A percentile compares a stretch with the other conserved stretches of the same genome.
phyloP scores from a whole-genome alignment of 768 basidiomycete genomes.

The Russula olivacea region DNA sequence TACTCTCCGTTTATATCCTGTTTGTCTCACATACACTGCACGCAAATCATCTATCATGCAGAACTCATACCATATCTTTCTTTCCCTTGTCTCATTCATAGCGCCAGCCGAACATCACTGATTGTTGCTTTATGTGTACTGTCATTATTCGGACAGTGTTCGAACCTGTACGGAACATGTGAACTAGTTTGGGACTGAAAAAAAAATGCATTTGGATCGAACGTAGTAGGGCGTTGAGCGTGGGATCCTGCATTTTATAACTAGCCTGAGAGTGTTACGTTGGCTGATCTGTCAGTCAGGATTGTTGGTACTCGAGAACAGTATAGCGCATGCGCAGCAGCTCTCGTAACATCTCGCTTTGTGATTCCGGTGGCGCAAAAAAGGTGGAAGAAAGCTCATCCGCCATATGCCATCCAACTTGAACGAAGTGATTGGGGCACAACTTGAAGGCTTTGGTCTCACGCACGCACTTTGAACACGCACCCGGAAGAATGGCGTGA shows the following conservation, averaged over 20 bases:
- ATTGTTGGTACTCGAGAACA: too few species aligned
- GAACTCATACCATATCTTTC: conserved; percentile 7
- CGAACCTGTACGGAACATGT: conserved; percentile 17
- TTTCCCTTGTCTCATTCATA: conserved; percentile 9
- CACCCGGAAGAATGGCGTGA: too few species aligned
- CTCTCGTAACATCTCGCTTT: background rate
- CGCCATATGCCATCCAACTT: too few species aligned
- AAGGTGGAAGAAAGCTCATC: background rate
- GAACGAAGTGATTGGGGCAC: too few species aligned
- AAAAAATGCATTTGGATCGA: background rate
- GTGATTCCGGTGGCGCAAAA: background rate
- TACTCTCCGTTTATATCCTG: background rate
- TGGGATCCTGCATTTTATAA: background rate
- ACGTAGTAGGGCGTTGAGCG: background rate
- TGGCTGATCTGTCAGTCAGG: background rate
- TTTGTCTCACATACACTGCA: conserved; percentile 6
- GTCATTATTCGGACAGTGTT: conserved; percentile 21
- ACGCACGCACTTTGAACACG: too few species aligned
- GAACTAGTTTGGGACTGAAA: conserved; percentile 4
- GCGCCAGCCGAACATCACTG: conserved; percentile 1
- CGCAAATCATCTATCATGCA: conserved; percentile 12
- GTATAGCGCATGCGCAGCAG: too few species aligned
- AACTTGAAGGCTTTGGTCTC: too few species aligned
- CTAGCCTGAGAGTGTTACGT: background rate
- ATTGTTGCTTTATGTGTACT: conserved; percentile 27